Evolutionary conservation across 306 rosid species (phyloP).

Genomic region (Acacia crassicarpa): DNA sequence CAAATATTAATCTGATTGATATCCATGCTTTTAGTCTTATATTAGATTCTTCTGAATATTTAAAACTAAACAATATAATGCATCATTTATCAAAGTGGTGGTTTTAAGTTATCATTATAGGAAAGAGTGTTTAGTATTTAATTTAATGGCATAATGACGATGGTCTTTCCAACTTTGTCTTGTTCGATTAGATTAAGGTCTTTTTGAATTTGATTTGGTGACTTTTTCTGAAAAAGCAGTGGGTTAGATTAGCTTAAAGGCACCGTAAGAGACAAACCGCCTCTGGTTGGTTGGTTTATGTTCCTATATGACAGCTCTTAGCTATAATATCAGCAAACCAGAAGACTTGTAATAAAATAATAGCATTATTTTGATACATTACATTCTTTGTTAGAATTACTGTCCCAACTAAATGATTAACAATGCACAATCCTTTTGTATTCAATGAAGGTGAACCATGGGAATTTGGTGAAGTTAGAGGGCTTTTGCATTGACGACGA

Average conservation of each 20-base stretch:
- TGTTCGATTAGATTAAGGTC: background rate
- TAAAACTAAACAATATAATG: background rate
- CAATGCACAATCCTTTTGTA: background rate
- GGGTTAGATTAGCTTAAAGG: slow-evolving; percentile 26
- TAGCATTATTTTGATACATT: background rate
- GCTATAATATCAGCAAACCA: background rate
- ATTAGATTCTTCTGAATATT: background rate
- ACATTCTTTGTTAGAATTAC: background rate
- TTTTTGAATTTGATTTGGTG: background rate
- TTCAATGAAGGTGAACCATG: slow-evolving; percentile 83
- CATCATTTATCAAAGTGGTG: background rate
- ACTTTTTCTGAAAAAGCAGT: background rate
- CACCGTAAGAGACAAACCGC: slow-evolving; percentile 18
- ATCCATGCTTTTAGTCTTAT: background rate
- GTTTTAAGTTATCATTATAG: background rate
- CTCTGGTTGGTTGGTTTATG: background rate
- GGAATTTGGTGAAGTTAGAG: slow-evolving; percentile 88
- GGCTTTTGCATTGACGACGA: slow-evolving; percentile 85
- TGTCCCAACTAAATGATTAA: background rate
- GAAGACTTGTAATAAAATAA: background rate
- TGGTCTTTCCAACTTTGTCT: slow-evolving; percentile 27
- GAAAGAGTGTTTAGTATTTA: slow-evolving; percentile 17
- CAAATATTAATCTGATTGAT: slow-evolving; percentile 1
- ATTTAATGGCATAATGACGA: background rate
- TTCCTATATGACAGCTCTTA: background rate